A percentile compares a stretch with the other conserved stretches of the same genome.
These are phyloP conservation scores for Bipolaris bicolor DNA, from an alignment of 2,329 filamentous ascomycete genomes.

Conservation along the genomic window DNA sequence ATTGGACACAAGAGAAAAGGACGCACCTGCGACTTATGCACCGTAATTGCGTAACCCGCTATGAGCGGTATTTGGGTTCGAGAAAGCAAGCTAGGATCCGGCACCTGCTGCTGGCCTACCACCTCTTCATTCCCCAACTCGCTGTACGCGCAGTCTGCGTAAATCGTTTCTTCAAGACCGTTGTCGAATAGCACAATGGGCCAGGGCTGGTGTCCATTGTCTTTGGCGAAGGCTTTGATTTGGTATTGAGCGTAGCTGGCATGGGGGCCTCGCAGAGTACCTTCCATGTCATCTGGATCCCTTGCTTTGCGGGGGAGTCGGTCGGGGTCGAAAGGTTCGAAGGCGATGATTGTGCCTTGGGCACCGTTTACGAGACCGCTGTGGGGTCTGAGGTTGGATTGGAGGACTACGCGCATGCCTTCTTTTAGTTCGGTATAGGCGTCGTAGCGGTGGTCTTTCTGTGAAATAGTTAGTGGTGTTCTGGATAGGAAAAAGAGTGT, in stretches of 20 bases:
- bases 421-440: constrained; percentile 54
- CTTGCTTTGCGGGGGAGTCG: constrained; percentile 37
- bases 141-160: constrained; percentile 58
- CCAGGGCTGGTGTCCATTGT: constrained; percentile 50
- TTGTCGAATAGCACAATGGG: constrained; percentile 63
- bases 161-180: constrained; percentile 54
- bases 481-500: too few relatives aligned
- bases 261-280: constrained; percentile 47
- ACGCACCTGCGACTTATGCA: constrained; percentile 60
- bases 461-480: not conserved
- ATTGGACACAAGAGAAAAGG: not conserved
- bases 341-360: constrained; percentile 41
- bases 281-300: not conserved
- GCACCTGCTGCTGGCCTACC: too few relatives aligned
- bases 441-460: constrained; percentile 56
- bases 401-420: constrained; percentile 61
- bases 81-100: constrained; percentile 53
- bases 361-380: constrained; percentile 45
- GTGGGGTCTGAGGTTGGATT: constrained; percentile 54
- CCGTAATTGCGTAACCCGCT: constrained; percentile 67
- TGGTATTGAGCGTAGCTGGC: constrained; percentile 47
- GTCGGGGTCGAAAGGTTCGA: constrained; percentile 45
- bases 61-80: constrained; percentile 68
- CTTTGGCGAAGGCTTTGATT: constrained; percentile 50
- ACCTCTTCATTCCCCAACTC: constrained; percentile 52